phyloP scores from a whole-genome alignment of 2,329 filamentous ascomycete species.

The Fusarium coffeatum region DNA sequence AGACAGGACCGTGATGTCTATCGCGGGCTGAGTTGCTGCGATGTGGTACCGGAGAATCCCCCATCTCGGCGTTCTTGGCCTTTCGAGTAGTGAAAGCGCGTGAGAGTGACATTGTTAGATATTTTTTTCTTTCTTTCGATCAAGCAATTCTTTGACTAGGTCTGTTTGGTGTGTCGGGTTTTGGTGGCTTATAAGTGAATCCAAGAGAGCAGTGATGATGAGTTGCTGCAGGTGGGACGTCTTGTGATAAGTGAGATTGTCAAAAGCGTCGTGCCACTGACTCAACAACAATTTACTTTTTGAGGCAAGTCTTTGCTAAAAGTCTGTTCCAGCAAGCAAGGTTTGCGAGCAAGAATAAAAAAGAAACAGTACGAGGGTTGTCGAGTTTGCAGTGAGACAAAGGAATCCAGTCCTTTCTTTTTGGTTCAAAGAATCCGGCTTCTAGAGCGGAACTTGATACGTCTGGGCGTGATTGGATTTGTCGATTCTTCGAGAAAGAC shows the following conservation, averaged over 20 bases:
- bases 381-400: slow-evolving; percentile 38
- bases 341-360: slow-evolving; percentile 27
- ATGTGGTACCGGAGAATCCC: slow-evolving; percentile 56
- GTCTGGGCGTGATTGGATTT: slow-evolving; percentile 31
- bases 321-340: slow-evolving; percentile 19
- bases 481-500: slow-evolving; percentile 35
- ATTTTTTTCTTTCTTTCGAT: slow-evolving; percentile 19
- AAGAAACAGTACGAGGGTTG: slow-evolving; percentile 24
- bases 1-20: slow-evolving; percentile 55
- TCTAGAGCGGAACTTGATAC: slow-evolving; percentile 31
- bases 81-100: slow-evolving; percentile 79
- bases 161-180: slow-evolving; percentile 10
- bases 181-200: slow-evolving; percentile 20
- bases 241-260: slow-evolving; percentile 12
- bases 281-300: slow-evolving; percentile 28
- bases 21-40: slow-evolving; percentile 61
- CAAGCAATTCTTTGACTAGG: background rate
- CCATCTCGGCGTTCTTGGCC: slow-evolving; percentile 63
- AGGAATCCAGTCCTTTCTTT: slow-evolving; percentile 46
- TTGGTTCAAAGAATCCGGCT: slow-evolving; percentile 35
- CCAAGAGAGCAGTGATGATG: background rate
- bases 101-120: slow-evolving; percentile 64
- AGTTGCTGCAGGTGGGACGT: slow-evolving; percentile 10
- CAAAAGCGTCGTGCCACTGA: slow-evolving; percentile 37
- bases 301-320: slow-evolving; percentile 23